Evolutionary conservation across 768 basidiomycete species (phyloP).

Genomic region (Hygrophorus russula): DNA sequence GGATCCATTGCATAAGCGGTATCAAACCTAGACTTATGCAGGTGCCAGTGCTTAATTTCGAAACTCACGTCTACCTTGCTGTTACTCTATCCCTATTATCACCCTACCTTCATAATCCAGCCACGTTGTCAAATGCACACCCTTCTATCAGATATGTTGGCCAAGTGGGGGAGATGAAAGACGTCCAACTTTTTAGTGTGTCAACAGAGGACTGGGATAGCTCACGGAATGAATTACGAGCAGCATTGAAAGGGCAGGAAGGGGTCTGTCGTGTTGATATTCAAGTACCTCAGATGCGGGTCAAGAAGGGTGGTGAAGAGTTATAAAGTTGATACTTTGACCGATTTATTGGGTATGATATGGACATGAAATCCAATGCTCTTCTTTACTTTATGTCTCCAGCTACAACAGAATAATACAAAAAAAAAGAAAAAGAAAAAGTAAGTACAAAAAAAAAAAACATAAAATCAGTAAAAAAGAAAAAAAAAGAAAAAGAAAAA

Average conservation of each 20-base stretch:
- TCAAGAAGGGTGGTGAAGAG: conserved; percentile 25
- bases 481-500: background rate
- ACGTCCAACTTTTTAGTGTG: conserved; percentile 35
- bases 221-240: conserved; percentile 19
- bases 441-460: background rate
- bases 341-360: background rate
- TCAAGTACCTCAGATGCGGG: conserved; percentile 23
- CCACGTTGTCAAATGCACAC: conserved; percentile 19
- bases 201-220: conserved; percentile 27
- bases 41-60: conserved; percentile 10
- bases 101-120: conserved; percentile 19
- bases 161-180: conserved; percentile 27
- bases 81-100: conserved; percentile 28
- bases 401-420: too few species aligned
- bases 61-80: conserved; percentile 30
- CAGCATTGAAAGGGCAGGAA: conserved; percentile 15
- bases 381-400: too few species aligned
- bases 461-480: background rate
- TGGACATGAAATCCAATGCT: too few species aligned
- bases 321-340: conserved; percentile 10
- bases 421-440: too few species aligned
- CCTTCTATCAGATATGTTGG: conserved; percentile 26
- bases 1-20: background rate
- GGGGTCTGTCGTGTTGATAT: conserved; percentile 27
- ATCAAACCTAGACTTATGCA: background rate